These are phyloP conservation scores for Shiraia sp. DNA, from an alignment of 2,329 filamentous ascomycete genomes.

Conservation along the genomic window DNA sequence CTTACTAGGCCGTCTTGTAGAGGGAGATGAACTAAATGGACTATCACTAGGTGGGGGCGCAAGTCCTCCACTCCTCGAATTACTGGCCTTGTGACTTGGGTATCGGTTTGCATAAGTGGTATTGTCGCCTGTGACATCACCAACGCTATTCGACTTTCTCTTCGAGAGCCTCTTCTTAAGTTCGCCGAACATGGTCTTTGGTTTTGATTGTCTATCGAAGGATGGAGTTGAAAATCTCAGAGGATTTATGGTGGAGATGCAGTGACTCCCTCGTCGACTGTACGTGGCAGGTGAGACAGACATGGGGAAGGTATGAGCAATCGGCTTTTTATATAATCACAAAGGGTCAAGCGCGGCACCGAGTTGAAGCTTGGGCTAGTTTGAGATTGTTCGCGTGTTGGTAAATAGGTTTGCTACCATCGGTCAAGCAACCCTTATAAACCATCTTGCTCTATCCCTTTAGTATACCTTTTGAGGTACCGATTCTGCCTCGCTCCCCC, in stretches of 20 bases:
- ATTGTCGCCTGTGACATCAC: slow-evolving; percentile 1
- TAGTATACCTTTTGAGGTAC: too few species aligned
- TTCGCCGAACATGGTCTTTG: slow-evolving; percentile 13
- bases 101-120: not conserved
- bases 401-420: too few species aligned
- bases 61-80: slow-evolving; percentile 19
- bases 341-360: slow-evolving; percentile 1
- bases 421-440: too few species aligned
- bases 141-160: slow-evolving; percentile 14
- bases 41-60: slow-evolving; percentile 18
- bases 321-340: not conserved
- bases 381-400: not conserved
- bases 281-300: slow-evolving; percentile 11
- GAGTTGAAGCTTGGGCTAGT: not conserved
- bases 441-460: too few species aligned
- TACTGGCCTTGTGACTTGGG: slow-evolving; percentile 8
- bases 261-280: slow-evolving; percentile 3
- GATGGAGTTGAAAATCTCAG: slow-evolving; percentile 2
- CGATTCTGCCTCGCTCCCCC: too few species aligned
- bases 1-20: slow-evolving; percentile 47
- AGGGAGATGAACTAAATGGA: slow-evolving; percentile 28
- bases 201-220: slow-evolving; percentile 2
- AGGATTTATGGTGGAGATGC: slow-evolving; percentile 4
- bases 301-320: slow-evolving; percentile 14
- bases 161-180: slow-evolving; percentile 20